These are phyloP conservation scores for Athelia sp. DNA, from an alignment of 1,284 basidiomycete genomes.

Conservation along the genomic window DNA sequence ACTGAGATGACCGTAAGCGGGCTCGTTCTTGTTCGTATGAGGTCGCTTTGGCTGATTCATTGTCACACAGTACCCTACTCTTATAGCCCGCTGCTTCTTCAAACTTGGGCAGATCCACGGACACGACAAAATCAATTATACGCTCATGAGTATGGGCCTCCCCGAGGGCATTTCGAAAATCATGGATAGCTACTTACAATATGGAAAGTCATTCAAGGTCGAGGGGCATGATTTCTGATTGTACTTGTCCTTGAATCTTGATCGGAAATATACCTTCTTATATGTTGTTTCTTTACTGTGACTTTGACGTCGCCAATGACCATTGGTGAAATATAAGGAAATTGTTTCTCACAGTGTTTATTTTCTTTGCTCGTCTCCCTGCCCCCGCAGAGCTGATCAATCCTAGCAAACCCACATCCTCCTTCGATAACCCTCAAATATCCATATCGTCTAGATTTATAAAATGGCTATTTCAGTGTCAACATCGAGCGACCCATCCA, in stretches of 20 bases:
- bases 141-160: slow-evolving; percentile 88
- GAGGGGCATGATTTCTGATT: slow-evolving; percentile 72
- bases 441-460: no score
- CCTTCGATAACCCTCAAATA: no score
- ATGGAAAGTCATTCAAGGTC: slow-evolving; percentile 78
- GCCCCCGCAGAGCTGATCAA: no score
- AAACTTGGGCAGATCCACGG: slow-evolving; percentile 94
- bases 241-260: background rate
- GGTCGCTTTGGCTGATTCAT: background rate
- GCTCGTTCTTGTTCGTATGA: slow-evolving; percentile 2
- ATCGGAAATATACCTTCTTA: background rate
- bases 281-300: slow-evolving; percentile 4
- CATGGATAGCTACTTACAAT: slow-evolving; percentile 80
- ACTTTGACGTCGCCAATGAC: background rate
- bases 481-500: no score
- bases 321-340: slow-evolving; percentile 1
- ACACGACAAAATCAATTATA: slow-evolving; percentile 91
- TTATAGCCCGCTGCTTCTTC: slow-evolving; percentile 87
- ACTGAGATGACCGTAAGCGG: slow-evolving; percentile 80
- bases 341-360: background rate
- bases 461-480: no score
- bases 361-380: background rate
- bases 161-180: slow-evolving; percentile 82
- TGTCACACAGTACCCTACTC: slow-evolving; percentile 73
- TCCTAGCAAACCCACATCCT: no score